Percentiles rank a stretch among this genome's conserved stretches.
These are phyloP conservation scores for Xylaria sp. DNA, from an alignment of 2,329 filamentous ascomycete genomes.

Conservation along the genomic window DNA sequence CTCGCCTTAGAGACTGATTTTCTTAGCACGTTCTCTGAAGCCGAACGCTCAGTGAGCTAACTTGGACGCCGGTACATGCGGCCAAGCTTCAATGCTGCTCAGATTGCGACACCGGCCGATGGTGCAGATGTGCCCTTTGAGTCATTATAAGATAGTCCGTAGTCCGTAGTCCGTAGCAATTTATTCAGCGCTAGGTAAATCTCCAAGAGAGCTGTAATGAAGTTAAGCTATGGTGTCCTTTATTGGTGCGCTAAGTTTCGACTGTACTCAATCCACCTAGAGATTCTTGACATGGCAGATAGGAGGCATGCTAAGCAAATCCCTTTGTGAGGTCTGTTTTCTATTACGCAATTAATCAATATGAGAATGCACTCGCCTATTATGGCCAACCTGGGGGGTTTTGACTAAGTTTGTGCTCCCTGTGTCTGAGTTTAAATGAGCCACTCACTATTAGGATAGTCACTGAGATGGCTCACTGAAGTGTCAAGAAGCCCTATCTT, in stretches of 20 bases:
- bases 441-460: conserved; percentile 1
- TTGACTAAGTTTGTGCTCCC: conserved; percentile 4
- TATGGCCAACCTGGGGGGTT: not conserved
- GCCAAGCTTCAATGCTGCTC: conserved; percentile 7
- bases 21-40: conserved; percentile 19
- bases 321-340: conserved; percentile 11
- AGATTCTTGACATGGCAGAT: conserved; percentile 2
- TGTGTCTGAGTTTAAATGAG: conserved; percentile 10
- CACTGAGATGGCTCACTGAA: conserved; percentile 10
- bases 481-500: conserved; percentile 33
- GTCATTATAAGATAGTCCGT: conserved; percentile 3
- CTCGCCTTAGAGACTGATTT: conserved; percentile 9
- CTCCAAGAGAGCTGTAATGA: not conserved
- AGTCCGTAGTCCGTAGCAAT: not conserved
- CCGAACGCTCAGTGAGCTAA: conserved; percentile 25
- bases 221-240: not conserved
- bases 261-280: conserved; percentile 11
- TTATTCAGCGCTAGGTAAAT: not conserved
- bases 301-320: conserved; percentile 21
- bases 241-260: conserved; percentile 5
- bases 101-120: not conserved
- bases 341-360: conserved; percentile 8
- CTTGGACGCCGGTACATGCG: conserved; percentile 1
- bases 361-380: conserved; percentile 13
- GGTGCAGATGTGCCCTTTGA: not conserved